Conservation (phyloP, 441 rosid species). For the Adansonia rubrostipa region DNA sequence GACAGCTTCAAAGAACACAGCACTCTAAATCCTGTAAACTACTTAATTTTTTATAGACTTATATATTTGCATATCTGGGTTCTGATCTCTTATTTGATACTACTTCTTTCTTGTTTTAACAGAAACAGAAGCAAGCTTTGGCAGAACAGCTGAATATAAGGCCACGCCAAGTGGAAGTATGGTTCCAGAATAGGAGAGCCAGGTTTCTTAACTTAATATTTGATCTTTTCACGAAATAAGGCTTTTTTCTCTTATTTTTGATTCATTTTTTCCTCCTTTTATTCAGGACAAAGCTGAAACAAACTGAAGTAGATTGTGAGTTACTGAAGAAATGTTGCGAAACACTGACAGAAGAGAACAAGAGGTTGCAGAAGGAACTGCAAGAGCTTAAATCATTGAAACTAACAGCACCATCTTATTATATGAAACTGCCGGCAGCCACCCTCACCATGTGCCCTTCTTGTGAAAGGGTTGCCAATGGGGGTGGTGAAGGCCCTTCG, state of each 20-base stretch:
- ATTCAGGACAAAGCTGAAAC: conserved; percentile 91
- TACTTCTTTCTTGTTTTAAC: conserved; percentile 17
- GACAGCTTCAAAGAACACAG: conserved; percentile 76
- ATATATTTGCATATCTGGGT: not conserved
- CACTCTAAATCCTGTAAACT: conserved; percentile 74
- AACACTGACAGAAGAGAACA: conserved; percentile 76
- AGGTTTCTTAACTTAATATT: conserved; percentile 45
- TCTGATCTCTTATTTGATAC: not conserved
- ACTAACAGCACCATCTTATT: conserved; percentile 31
- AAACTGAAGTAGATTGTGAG: conserved; percentile 85
- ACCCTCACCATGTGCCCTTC: conserved; percentile 65
- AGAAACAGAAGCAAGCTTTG: conserved; percentile 85
- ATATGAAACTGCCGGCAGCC: conserved; percentile 58
- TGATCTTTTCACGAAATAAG: conserved; percentile 6
- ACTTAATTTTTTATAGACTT: conserved; percentile 9
- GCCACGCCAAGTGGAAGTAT: conserved; percentile 95
- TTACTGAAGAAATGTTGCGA: conserved; percentile 79
- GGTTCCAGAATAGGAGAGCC: conserved; percentile 98
- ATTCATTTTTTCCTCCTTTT: conserved; percentile 25
- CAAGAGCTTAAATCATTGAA: conserved; percentile 76
- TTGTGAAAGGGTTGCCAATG: conserved; percentile 51
- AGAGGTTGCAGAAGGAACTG: conserved; percentile 70
- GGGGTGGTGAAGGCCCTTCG: conserved; percentile 27
- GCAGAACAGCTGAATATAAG: conserved; percentile 72
- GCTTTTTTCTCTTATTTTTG: not conserved